Conservation (phyloP, 2,329 filamentous ascomycete species). For the Ophiostoma angusticollis region DNA sequence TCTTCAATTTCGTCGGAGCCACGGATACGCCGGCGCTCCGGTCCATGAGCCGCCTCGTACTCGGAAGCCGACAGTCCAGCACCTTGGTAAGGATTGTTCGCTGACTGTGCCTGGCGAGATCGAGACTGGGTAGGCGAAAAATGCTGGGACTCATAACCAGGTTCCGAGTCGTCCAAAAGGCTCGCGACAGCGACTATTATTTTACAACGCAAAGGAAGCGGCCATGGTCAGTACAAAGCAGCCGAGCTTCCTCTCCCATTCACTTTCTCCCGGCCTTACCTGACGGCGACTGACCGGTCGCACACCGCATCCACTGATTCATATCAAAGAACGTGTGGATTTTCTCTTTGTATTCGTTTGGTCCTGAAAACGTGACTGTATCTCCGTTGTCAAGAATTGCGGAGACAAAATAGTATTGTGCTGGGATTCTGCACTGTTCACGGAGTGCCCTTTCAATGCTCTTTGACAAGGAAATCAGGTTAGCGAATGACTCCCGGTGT, state of each 20-base stretch:
- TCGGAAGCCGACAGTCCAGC: conserved; percentile 1
- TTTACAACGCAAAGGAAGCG: not conserved
- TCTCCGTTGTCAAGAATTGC: conserved; percentile 36
- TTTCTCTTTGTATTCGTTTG: conserved; percentile 26
- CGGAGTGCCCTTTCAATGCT: conserved; percentile 36
- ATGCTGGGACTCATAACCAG: conserved; percentile 3
- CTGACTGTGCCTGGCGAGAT: conserved; percentile 1
- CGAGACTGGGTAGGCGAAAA: conserved; percentile 4
- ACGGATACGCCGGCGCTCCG: conserved; percentile 18
- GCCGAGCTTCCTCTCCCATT: no score
- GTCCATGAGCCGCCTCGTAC: conserved; percentile 13
- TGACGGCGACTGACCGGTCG: conserved; percentile 22
- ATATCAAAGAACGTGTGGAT: conserved; percentile 34
- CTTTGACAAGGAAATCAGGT: conserved; percentile 2
- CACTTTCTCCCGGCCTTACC: conserved; percentile 20
- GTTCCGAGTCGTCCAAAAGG: conserved; percentile 11
- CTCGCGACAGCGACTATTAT: not conserved
- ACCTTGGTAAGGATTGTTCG: conserved; percentile 3
- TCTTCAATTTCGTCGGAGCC: conserved; percentile 17
- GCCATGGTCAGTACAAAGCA: not conserved
- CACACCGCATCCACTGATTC: conserved; percentile 25
- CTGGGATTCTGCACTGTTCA: conserved; percentile 38
- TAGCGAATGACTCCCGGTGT: conserved; percentile 1
- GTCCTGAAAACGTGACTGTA: conserved; percentile 32
- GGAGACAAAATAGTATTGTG: conserved; percentile 39